Evolutionary conservation across 768 basidiomycete species (phyloP), one percentile per base, ranked within the genome.

Genomic region (Tulasnella sp.): DNA sequence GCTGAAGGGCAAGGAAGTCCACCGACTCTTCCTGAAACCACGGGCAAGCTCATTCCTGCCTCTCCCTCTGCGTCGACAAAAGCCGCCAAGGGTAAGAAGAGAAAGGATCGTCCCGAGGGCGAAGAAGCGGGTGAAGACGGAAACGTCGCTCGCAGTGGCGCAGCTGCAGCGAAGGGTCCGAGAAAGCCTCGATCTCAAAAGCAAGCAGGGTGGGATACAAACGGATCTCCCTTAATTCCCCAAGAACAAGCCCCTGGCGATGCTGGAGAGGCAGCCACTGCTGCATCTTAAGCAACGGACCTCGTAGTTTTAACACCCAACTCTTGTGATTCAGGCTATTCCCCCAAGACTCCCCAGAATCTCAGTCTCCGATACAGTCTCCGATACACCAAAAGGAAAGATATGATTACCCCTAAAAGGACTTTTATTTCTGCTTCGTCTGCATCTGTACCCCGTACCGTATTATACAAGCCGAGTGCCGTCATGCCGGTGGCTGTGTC

Each of bases 401-500:
- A 62, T 34, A 31, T 68, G 62, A 68, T 31, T 34, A 27, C 62
- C 27, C 34, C 62, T 34, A 8, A 44, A 68, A 68, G 62, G 62
- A 68, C 62, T 68, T 34, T 68, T 68, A 68, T 19, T 68, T 16
- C 62, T 27, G 62, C 62, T 27, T 36, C 14, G 27, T 68, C 24
- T 68, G 36, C 62, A 36, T 16, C 27, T 68, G 62, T 68, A 34
- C 62, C 16, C 62, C 34, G 62, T 68, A 44, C 16, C 44, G 16
- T 44, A 44, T 44, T 44, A 68, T 68, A 34, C 34, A 36, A 27
- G 62, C 36, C 12, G 62, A 68, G 58, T 62, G 58, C 27, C 58
- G 27, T 62, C 58, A 62, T 34, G 62, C 36, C 27, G 62, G 62
- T 68, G 62, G 62, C 62, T 68, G 62, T 68, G 62, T 68, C 62